Conservation (phyloP, 129 eudicot species). For the Tagetes erecta region DNA sequence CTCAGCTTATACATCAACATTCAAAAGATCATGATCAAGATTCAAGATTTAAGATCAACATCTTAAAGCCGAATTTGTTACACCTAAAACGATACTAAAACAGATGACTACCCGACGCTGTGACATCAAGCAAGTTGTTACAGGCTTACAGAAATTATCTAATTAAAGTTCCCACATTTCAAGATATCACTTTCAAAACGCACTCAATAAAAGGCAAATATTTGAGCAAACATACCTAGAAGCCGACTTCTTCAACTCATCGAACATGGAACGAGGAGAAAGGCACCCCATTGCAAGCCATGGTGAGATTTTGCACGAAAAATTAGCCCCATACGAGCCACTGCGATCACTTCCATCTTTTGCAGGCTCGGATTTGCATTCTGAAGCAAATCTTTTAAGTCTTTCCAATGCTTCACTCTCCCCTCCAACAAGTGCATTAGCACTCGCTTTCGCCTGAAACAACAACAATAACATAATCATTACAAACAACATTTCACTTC, state of each 20-base stretch:
- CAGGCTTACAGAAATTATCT: neutral
- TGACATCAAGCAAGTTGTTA: too few species aligned
- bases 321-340: conserved; percentile 87
- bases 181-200: neutral
- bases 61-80: too few species aligned
- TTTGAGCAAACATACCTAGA: conserved; percentile 51
- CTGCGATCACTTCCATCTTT: conserved; percentile 63
- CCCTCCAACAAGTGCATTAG: conserved; percentile 83
- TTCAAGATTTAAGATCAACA: too few species aligned
- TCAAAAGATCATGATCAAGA: too few species aligned
- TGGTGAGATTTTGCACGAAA: conserved; percentile 93
- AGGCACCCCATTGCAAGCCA: conserved; percentile 99
- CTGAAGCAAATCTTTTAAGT: conserved; percentile 74
- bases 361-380: conserved; percentile 75
- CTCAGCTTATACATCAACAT: too few species aligned
- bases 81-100: too few species aligned
- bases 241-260: conserved; percentile 79
- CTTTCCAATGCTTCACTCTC: conserved; percentile 90
- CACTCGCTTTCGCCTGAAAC: conserved; percentile 68
- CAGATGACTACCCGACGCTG: too few species aligned
- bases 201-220: neutral
- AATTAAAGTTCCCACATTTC: neutral
- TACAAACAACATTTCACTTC: neutral
- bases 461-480: conserved; percentile 3
- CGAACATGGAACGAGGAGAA: conserved; percentile 94